Evolutionary conservation across 495 filamentous ascomycete species (phyloP).

Genomic region (Aspergillus sclerotiicarbonarius): DNA sequence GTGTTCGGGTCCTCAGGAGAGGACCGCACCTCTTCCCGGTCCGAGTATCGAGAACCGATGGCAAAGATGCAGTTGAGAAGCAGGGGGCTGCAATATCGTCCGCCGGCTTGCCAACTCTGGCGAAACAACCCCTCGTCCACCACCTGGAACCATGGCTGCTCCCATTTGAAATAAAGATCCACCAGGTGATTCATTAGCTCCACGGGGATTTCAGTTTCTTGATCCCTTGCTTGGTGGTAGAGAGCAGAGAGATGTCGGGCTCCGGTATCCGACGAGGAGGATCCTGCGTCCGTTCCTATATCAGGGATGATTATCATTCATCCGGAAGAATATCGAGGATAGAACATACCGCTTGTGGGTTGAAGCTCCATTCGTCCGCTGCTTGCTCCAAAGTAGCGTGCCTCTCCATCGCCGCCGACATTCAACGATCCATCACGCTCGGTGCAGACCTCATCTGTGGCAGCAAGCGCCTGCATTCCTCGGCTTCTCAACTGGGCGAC

Average conservation of each 20-base stretch:
- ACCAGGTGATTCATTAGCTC: conserved; percentile 26
- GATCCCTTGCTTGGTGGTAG: background rate
- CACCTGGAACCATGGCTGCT: conserved; percentile 70
- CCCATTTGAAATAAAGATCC: conserved; percentile 74
- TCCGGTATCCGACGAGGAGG: background rate
- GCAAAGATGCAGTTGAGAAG: conserved; percentile 75
- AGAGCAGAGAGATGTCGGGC: background rate
- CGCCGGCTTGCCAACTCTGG: conserved; percentile 57
- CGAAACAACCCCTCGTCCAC: conserved; percentile 73
- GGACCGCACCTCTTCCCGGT: conserved; percentile 57
- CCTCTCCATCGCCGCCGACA: conserved; percentile 31
- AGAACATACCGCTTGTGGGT: conserved; percentile 5
- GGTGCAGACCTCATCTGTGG: conserved; percentile 22
- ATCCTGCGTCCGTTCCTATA: background rate
- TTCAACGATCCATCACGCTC: conserved; percentile 31
- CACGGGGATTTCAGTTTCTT: conserved; percentile 14
- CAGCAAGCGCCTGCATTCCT: background rate
- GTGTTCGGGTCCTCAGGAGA: conserved; percentile 61
- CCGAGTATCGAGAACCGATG: conserved; percentile 70
- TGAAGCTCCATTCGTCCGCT: conserved; percentile 28
- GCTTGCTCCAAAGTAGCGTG: conserved; percentile 31
- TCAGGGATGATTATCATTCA: background rate
- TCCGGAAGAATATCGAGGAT: background rate
- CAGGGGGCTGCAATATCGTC: conserved; percentile 65
- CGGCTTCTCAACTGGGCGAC: conserved; percentile 21